Evolutionary conservation across 208 protist species (phyloP).

Genomic region (Leishmania braziliensis): DNA sequence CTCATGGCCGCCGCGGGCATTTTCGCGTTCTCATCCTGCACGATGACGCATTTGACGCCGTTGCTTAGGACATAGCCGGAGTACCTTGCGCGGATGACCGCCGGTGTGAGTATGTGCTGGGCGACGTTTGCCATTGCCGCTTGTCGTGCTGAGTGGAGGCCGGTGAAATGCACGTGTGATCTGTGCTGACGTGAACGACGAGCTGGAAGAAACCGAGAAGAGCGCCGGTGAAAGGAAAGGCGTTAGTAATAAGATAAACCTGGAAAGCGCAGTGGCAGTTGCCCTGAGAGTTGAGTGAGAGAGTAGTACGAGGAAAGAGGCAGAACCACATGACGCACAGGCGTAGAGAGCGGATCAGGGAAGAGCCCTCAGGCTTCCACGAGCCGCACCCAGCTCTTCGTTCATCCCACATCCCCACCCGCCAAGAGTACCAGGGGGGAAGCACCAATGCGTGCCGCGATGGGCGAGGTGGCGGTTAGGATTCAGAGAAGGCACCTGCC

Average conservation of each 20-base stretch:
- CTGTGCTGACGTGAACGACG: neutral
- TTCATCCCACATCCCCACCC: neutral
- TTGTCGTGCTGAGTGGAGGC: neutral
- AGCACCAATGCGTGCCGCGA: neutral
- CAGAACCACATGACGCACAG: neutral
- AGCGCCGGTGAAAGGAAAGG: neutral
- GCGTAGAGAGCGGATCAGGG: neutral
- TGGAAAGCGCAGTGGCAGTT: neutral
- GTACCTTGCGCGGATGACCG: conserved; percentile 40
- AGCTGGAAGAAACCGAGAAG: neutral
- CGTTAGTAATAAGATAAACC: neutral
- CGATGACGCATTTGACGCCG: conserved; percentile 76
- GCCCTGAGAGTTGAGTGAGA: neutral
- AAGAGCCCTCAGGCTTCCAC: neutral
- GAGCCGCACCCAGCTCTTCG: neutral
- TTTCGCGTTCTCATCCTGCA: conserved; percentile 63
- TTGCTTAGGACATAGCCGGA: conserved; percentile 66
- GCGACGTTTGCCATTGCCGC: conserved; percentile 19
- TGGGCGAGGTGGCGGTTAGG: neutral
- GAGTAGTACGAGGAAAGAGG: neutral
- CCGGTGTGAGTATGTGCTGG: conserved; percentile 54
- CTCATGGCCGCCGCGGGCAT: conserved; percentile 77
- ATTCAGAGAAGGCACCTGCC: neutral
- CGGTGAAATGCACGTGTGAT: neutral
- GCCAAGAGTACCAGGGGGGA: neutral